Evolutionary conservation across 345 rosid species (phyloP).

Genomic region (Litchi chinensis): DNA sequence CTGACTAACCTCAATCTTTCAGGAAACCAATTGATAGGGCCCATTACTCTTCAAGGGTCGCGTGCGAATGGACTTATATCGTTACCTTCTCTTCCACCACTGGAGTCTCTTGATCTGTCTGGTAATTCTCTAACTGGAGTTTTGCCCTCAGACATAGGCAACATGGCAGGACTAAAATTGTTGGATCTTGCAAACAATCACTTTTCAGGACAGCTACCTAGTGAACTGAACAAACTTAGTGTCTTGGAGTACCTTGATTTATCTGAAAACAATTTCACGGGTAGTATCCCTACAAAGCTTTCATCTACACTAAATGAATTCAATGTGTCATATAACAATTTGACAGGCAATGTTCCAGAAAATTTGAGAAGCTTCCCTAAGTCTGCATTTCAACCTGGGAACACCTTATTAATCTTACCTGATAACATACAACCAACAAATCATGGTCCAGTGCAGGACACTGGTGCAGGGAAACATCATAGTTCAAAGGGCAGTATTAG

Average conservation of each 20-base stretch:
- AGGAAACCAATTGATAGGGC: constrained; percentile 64
- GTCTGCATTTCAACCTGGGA: constrained; percentile 79
- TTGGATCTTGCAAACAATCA: constrained; percentile 71
- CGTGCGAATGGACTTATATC: constrained; percentile 57
- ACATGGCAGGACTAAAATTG: constrained; percentile 53
- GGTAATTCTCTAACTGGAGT: constrained; percentile 63
- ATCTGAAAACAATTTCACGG: constrained; percentile 71
- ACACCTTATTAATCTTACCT: constrained; percentile 48
- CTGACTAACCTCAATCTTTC: constrained; percentile 81
- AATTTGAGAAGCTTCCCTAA: constrained; percentile 48
- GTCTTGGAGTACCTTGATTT: constrained; percentile 77
- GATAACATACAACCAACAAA: constrained; percentile 25
- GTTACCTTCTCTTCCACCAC: constrained; percentile 43
- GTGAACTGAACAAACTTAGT: constrained; percentile 70
- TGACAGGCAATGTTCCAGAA: constrained; percentile 69
- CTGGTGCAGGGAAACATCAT: constrained; percentile 27
- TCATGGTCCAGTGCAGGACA: constrained; percentile 16
- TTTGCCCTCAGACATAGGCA: constrained; percentile 68
- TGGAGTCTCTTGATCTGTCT: constrained; percentile 94
- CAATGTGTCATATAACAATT: constrained; percentile 77
- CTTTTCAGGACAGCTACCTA: constrained; percentile 70
- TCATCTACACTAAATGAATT: constrained; percentile 56
- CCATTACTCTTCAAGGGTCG: constrained; percentile 65
- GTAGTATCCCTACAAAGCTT: constrained; percentile 68
- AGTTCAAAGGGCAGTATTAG: constrained; percentile 47